Evolutionary conservation across 768 basidiomycete species (phyloP), one percentile per base, ranked within the genome.

Genomic region (Russula brevipes): DNA sequence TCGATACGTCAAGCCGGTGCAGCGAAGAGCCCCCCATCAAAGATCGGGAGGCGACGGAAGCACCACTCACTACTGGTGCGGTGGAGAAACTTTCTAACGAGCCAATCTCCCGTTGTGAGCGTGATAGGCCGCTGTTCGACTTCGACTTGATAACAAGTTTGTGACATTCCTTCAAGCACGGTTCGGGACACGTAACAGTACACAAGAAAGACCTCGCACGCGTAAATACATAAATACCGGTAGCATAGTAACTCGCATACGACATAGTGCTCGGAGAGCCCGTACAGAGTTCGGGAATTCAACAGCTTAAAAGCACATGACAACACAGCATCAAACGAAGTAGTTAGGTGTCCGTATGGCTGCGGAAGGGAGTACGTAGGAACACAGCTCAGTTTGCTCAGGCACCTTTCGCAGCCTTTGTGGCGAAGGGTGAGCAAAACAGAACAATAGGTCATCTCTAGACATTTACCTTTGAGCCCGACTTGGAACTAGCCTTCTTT

Each of bases 401-500:
- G 14, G 63, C 42, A 30, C 45, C 33, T 38, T 55, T 64, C 36
- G 41, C 39, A 39, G 54, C 52, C 63, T 64, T 45, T 7, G 46
- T 16, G 33, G 17, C 41, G 4, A 16, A 41, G 35, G 35, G n/a
- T 64, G 17, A 63, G 58, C 14, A 3, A 31, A 38, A 42, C 6
- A 24, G 19, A 33, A 24, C 31, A 16, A 49, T 1, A 1, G 16
- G 14, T 4, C 33, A 7, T 9, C 12, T 9, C 17, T 45, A 2
- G 38, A 5, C 35, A 41, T 59, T 42, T 55, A 60, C 63, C 63
- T 60, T 64, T 9, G 54, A 54, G 30, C 12, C 12, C 3, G 58
- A 53, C 46, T 61, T 61, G 45, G 60, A 47, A 49, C 36, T 49
- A 39, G 69, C 72, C 70, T 64, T 76, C 72, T 64, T 70, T 10